Evolutionary conservation across 345 rosid genomes (phyloP), one percentile per base, ranked within the genome.

Genomic region (Boechera stricta): DNA sequence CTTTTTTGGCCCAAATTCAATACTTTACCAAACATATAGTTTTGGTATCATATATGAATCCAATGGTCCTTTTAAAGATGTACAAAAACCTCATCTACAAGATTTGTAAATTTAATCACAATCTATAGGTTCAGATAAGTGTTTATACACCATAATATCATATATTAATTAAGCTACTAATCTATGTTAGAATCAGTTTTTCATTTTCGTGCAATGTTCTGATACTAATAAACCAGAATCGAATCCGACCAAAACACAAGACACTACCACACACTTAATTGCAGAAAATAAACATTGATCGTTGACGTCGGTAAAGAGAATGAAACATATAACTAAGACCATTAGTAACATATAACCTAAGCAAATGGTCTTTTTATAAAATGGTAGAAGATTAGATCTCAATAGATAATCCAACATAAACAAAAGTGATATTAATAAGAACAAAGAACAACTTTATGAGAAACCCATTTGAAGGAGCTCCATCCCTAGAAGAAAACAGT

Each of bases 401-500:
- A 31, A 28, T 2, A 60, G 39, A 68, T 15, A 24, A 52, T 76
- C 54, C 65, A 53, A 16, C 24, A 24, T 33, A 69, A 62, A 53
- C 0, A 11, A 62, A 24, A 15, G 64, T 13, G 63, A 51, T 8
- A 53, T 13, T 28, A 28, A 12, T 0, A 44, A 13, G 49, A 44
- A 24, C 49, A 74, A 33, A 59, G 70, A 49, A 56, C 31, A 49
- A 60, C 47, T 76, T 56, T 56, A 41, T 16, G 52, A 63, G 21
- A 64, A 41, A 54, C 29, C 29, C 29, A 28, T 28, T 28, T 28
- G 29, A 28, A 28, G 29, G 29, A 28, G 29, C 29, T 28, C 29
- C 29, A 28, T 64, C 67, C 29, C 79, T 85, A 95, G 81, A 93
- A 95, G 56, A 91, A 92, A 32, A 95, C 98, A 5, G 98, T 95